Base-by-base conservation (phyloP, 129 eudicot species). In the Artemisia tridentata region DNA sequence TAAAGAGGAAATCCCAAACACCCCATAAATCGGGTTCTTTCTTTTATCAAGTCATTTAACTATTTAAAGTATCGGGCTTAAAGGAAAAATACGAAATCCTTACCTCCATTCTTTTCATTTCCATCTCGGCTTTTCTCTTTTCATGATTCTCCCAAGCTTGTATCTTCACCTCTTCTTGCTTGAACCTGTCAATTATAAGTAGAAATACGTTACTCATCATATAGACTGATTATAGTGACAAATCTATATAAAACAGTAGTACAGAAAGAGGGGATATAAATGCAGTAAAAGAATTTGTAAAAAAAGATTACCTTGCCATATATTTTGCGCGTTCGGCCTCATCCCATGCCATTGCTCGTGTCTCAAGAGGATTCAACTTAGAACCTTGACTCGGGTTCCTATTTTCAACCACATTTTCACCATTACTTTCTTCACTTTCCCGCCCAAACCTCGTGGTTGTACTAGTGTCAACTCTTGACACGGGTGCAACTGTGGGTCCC, bases 141-240 rank as follows among this genome's bases (percentile, higher is more conserved):
- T 92, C 86, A 65, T 89, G 98, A 78, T 92, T 92, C 78, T 86
- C 98, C 98, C 98, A 92, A 10, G 98, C 98, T 69, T 88, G 85
- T 63, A 92, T 92, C 86, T 85, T 92, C 86, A 89, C 91, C 75
- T 92, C 98, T 86, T 92, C 98, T 1, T 89, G 88, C 78, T 92
- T 92, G 56, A 74, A 92, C 86, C 98, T 92, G 71, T 15, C 60
- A 13, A 59, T 63, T 64, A 69, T 49, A 49, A 49, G 54, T 12
- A 49, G 16, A 12, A 34, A 34, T 34, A 6, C 8, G 41, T 34
- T 34, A 3, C 34, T 31, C 41, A 31, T 5, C n/a, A n/a, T 31
- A 38, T 6, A 6, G 10, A 38, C 45, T 38, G 11, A 7, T 38
- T 38, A 6, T 38, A 38, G 45, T 7, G 45, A 38, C 45, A 38